Percentiles rank a stretch among this genome's conserved stretches.
Evolutionary conservation across 139 green algal genomes (phyloP).

Genomic region (Tetraselmis striata): DNA sequence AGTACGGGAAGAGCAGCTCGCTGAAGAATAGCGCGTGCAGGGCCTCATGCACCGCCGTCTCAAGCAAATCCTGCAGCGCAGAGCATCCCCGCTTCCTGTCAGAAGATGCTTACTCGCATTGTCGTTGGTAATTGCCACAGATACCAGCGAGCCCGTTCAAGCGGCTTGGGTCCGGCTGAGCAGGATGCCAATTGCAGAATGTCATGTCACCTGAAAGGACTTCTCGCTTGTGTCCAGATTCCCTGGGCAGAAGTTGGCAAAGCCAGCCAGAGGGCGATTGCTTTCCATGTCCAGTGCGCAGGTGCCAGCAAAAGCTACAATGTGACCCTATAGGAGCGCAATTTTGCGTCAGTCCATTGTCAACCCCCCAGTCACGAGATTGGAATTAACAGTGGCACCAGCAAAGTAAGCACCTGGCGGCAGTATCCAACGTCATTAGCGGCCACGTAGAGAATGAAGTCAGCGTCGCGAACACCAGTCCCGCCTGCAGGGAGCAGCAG

Average conservation of each 20-base stretch:
- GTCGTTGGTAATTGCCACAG: too few relatives aligned
- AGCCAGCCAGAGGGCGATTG: background rate
- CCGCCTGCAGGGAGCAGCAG: background rate
- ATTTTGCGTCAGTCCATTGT: too few relatives aligned
- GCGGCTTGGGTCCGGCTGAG: too few relatives aligned
- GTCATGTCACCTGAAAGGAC: background rate
- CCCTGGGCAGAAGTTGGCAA: background rate
- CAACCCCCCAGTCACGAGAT: too few relatives aligned
- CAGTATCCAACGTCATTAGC: background rate
- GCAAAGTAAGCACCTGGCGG: too few relatives aligned
- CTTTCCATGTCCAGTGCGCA: background rate
- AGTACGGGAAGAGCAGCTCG: background rate
- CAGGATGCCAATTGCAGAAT: background rate
- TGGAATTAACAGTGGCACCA: too few relatives aligned
- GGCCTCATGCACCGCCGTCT: background rate
- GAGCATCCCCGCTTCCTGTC: too few relatives aligned
- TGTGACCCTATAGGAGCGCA: too few relatives aligned
- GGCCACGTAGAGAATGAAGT: background rate
- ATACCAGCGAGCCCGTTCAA: too few relatives aligned
- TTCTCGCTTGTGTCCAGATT: background rate
- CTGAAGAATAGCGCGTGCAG: background rate
- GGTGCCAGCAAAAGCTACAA: background rate
- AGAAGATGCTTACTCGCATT: too few relatives aligned
- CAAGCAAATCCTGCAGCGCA: background rate
- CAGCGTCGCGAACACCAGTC: background rate